A percentile compares a stretch with the other conserved stretches of the same genome.
These are phyloP conservation scores for Lophiostoma macrostomum DNA, from an alignment of 495 filamentous ascomycete genomes.

Conservation along the genomic window DNA sequence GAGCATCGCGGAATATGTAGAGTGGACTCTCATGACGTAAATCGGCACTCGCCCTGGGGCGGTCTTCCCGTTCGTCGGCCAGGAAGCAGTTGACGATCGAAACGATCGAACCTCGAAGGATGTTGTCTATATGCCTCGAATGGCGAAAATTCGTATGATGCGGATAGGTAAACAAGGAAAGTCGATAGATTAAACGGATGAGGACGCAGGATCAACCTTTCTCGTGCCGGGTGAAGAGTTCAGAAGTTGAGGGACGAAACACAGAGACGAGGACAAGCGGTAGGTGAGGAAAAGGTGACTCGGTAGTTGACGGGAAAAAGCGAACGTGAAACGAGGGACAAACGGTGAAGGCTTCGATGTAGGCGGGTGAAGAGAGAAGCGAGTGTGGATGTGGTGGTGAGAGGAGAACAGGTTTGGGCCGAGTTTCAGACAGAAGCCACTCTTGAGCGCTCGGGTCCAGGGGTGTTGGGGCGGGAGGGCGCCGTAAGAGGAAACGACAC, in stretches of 20 bases:
- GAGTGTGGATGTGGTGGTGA: slow-evolving; percentile 11
- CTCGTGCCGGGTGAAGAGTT: slow-evolving; percentile 22
- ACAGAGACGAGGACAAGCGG: background rate
- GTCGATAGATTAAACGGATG: slow-evolving; percentile 23
- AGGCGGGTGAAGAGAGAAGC: slow-evolving; percentile 2
- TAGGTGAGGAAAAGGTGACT: background rate
- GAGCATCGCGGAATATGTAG: slow-evolving; percentile 31
- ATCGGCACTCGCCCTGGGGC: slow-evolving; percentile 21
- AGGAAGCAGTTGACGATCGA: too few species aligned
- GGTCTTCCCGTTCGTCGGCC: too few species aligned
- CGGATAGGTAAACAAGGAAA: slow-evolving; percentile 8
- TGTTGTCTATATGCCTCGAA: background rate
- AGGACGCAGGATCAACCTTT: slow-evolving; percentile 34
- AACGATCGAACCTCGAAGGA: background rate
- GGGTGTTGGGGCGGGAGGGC: slow-evolving; percentile 1
- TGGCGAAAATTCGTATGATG: slow-evolving; percentile 4
- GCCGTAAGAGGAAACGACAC: slow-evolving; percentile 9
- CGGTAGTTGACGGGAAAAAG: slow-evolving; percentile 9
- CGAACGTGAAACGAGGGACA: slow-evolving; percentile 28
- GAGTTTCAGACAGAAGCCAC: slow-evolving; percentile 1
- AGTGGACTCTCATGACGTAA: slow-evolving; percentile 26
- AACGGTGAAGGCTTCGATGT: slow-evolving; percentile 9
- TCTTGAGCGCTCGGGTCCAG: too few species aligned
- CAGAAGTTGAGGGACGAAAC: background rate
- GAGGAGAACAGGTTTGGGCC: slow-evolving; percentile 10